These are phyloP conservation scores for Phialophora macrospora DNA, from an alignment of 2,329 filamentous ascomycete species.

Conservation along the genomic window DNA sequence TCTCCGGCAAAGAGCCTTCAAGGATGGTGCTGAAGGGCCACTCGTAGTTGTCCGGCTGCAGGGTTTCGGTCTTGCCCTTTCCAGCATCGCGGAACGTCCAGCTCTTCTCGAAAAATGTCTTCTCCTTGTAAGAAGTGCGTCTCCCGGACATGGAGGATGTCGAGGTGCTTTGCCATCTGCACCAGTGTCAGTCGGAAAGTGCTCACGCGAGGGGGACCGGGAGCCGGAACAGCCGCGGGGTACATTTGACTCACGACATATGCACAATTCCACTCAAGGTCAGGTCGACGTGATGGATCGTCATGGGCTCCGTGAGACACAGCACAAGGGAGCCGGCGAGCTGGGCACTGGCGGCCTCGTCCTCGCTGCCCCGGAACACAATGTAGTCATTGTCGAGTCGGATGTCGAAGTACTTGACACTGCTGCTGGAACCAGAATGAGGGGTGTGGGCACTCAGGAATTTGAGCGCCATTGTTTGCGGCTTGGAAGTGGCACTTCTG, in stretches of 20 bases:
- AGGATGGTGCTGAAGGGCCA: slow-evolving; percentile 78
- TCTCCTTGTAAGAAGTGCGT: slow-evolving; percentile 44
- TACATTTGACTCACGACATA: slow-evolving; percentile 63
- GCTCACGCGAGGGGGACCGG: slow-evolving; percentile 25
- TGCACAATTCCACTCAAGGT: slow-evolving; percentile 72
- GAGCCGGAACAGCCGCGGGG: slow-evolving; percentile 19
- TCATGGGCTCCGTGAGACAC: slow-evolving; percentile 70
- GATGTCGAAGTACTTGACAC: slow-evolving; percentile 57
- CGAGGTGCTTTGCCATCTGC: slow-evolving; percentile 36
- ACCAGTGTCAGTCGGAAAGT: slow-evolving; percentile 24
- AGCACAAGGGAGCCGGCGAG: slow-evolving; percentile 75
- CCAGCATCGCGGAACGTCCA: slow-evolving; percentile 69
- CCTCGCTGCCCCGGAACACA: slow-evolving; percentile 74
- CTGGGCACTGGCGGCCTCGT: slow-evolving; percentile 76
- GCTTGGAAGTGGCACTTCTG: slow-evolving; percentile 20
- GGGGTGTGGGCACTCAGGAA: slow-evolving; percentile 49
- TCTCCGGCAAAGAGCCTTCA: slow-evolving; percentile 75
- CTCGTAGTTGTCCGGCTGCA: slow-evolving; percentile 79
- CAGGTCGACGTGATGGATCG: slow-evolving; percentile 74
- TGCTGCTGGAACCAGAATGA: slow-evolving; percentile 46
- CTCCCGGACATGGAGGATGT: slow-evolving; percentile 42
- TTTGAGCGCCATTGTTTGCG: slow-evolving; percentile 51
- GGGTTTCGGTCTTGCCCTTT: slow-evolving; percentile 57
- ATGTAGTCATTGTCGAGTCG: slow-evolving; percentile 78
- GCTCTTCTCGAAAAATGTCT: slow-evolving; percentile 67